Base-by-base conservation (phyloP, 768 basidiomycete genomes). In the Daedalea quercina region DNA sequence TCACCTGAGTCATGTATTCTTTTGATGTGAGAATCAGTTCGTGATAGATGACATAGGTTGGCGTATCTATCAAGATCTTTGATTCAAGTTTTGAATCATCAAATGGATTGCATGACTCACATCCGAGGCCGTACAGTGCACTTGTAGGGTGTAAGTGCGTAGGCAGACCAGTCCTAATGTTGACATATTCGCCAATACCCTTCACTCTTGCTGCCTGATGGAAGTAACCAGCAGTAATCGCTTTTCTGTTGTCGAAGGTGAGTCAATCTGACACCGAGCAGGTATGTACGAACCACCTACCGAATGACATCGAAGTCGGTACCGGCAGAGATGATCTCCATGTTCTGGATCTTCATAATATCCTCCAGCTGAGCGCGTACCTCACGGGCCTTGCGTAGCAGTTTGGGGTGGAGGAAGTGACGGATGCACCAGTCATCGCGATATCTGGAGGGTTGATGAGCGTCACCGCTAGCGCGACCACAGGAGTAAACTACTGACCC, bases 1-100 rank as follows among this genome's bases (percentile, higher is more conserved):
- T 97, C n/a, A 99, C 96, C 67, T 94, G 93, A 17, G 94, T 95
- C 94, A 97, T 96, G 71, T 99, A 99, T 69, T 91, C 87, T 64
- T 94, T 95, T 28, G 94, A 94, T 11, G 94, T 95, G 60, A 95
- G 73, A 56, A 96, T 94, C 51, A 95, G 77, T 64, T 97, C 95
- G 65, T 99, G 96, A 67, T 98, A 99, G 31, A 99, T 82, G 45
- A 96, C 90, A 68, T 98, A 97, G 40, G 94, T 87, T 6, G 95
- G 95, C 20, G 94, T 95, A 69, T 93, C 92, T 94, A 26, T 52
- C 17, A 45, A 49, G n/a, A 25, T 24, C 50, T 20, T 43, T 25
- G 23, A 25, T 11, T 15, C 13, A 28, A 9, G 0, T 34, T 37
- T 34, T 31, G 46, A 45, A 51, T 19, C 4, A 55, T 13, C 28